Evolutionary conservation across 2,329 filamentous ascomycete species (phyloP).

Genomic region (Phaeophleospora eucalypticola): DNA sequence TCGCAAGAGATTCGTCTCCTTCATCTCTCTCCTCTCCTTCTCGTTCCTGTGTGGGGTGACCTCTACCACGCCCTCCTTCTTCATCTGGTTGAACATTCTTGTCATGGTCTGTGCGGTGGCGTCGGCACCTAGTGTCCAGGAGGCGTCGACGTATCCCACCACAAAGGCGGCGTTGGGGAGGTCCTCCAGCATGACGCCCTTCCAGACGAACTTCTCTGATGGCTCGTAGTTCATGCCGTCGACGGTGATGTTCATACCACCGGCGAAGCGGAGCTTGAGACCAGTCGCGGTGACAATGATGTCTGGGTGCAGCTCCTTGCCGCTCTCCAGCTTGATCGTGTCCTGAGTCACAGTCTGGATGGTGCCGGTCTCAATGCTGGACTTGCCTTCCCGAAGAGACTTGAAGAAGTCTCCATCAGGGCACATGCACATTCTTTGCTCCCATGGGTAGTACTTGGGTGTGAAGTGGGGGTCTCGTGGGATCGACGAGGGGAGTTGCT

Average conservation of each 20-base stretch:
- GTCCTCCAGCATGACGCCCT: conserved; percentile 57
- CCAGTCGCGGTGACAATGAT: conserved; percentile 64
- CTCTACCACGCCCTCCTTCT: conserved; percentile 38
- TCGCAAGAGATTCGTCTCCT: conserved; percentile 40
- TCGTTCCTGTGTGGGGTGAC: conserved; percentile 44
- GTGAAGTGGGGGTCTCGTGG: conserved; percentile 39
- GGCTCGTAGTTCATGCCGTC: conserved; percentile 48
- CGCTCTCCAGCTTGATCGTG: conserved; percentile 45
- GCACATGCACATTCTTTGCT: conserved; percentile 72
- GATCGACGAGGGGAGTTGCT: conserved; percentile 46
- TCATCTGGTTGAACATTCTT: conserved; percentile 51
- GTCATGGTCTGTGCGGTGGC: conserved; percentile 48
- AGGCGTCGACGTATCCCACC: conserved; percentile 57
- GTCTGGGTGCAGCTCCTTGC: conserved; percentile 51
- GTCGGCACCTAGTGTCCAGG: conserved; percentile 59
- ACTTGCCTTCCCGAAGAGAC: conserved; percentile 48
- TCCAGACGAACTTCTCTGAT: conserved; percentile 56
- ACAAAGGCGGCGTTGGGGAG: conserved; percentile 58
- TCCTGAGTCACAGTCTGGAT: conserved; percentile 50
- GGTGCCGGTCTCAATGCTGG: conserved; percentile 52
- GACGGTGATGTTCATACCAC: conserved; percentile 44
- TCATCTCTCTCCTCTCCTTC: conserved; percentile 36
- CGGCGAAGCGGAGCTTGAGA: conserved; percentile 53
- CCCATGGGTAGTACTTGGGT: conserved; percentile 51
- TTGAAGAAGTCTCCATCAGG: conserved; percentile 58